Evolutionary conservation across 2,329 filamentous ascomycete species (phyloP), one percentile per base, ranked within the genome.

Genomic region (Penicillium hordei): DNA sequence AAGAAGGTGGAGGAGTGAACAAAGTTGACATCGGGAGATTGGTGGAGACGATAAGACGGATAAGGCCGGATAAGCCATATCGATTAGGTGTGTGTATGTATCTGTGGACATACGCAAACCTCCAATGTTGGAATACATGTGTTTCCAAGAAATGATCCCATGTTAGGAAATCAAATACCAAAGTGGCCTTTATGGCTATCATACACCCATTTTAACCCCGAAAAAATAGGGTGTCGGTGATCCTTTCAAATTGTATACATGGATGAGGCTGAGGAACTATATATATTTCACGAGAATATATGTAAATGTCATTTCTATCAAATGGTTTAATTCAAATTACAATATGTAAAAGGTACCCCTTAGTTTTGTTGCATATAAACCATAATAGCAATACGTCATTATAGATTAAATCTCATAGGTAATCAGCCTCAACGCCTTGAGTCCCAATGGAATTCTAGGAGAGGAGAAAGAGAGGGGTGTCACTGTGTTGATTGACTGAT

Each of bases 21-120:
- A 33, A 51, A 31, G 48, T 23, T 23, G 36, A 43, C 23, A 40
- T 29, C 21, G 15, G 48, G 48, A 51, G n/a, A 54, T 54, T 36
- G 50, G 50, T 9, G 13, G 48, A n/a, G 27, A 36, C 50, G 50
- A 45, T 52, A 52, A 52, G 39, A 34, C 31, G 12, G 31, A 33
- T 33, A 33, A 33, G 31, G 5, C 12, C 12, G 12, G 31, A 33
- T 52, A 52, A 52, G 31, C 29, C 15, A 6, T 51, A 27, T 42
- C n/a, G 23, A 51, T 51, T 13, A 15, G 13, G 31, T 33, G 15
- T 17, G 33, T 34, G 5, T 17, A 17, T 34, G 33, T 34, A 17
- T 17, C 15, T 12, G 4, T 42, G 19, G 12, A 15, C 39, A 23
- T 8, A 1, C 5, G 15, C 40, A 43, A 27, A n/a, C 40, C 17